Base-by-base conservation (phyloP, 192 early-diverging fungal genomes). In the Coemansia sp. region DNA sequence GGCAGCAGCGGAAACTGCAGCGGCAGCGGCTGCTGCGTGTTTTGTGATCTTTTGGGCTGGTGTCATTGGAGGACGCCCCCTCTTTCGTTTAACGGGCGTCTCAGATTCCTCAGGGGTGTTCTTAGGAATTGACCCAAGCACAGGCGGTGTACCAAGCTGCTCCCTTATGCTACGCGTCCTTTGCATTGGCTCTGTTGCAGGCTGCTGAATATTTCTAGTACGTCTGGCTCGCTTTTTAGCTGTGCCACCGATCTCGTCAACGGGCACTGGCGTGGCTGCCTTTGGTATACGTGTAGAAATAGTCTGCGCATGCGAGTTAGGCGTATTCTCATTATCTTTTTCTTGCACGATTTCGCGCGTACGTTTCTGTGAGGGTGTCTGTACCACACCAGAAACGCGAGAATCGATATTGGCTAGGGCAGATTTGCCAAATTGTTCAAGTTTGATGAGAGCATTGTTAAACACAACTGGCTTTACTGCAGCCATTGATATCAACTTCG, bases 401-500 rank as follows among this genome's bases (percentile, higher is more conserved):
- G 49, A 18, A n/a, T 58, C 58, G 23, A 68, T 71, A 44, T 62
- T 62, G 19, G 58, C 55, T 47, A 64, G 25, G 5, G 65, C 63
- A 5, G 2, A 16, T 49, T 74, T 71, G 41, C 78, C 65, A 53
- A 63, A 71, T 49, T 64, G 48, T 22, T 74, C 71, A 7, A 80
- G 41, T 58, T 74, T 71, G n/a, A 28, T 14, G 21, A 74, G 44
- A 0, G 72, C 78, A 27, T 31, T 68, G 16, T 26, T 60, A 31
- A 68, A 74, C 12, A 71, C 64, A 1, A 49, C 32, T n/a, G 59
- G 60, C 32, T 68, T 74, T 0, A 67, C 58, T 3, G 44, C 48
- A 1, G 78, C 68, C 8, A 65, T 38, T 0, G 54, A 56, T 3
- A 81, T 49, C 22, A 81, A 53, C 22, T 70, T 63, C 21, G 72